phyloP scores from a whole-genome alignment of 768 basidiomycete species.

The Lentinula raphanica region DNA sequence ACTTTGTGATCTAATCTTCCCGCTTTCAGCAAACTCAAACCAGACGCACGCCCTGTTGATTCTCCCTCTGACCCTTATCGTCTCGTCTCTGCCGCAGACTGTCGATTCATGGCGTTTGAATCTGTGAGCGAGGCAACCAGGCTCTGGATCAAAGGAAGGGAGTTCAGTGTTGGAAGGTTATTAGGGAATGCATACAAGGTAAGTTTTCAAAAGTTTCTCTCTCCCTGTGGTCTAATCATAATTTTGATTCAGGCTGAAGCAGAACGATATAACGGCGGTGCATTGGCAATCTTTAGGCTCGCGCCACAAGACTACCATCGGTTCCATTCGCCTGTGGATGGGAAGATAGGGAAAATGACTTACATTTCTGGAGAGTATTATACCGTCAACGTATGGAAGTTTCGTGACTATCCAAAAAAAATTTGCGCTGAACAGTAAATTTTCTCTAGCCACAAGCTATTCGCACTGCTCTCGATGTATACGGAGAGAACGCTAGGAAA shows the following conservation, averaged over 20 bases:
- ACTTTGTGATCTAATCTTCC: slow-evolving; percentile 7
- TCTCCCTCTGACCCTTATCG: slow-evolving; percentile 67
- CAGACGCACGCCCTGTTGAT: slow-evolving; percentile 71
- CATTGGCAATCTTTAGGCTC: slow-evolving; percentile 83
- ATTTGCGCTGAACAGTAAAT: not conserved
- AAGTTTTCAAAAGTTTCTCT: not conserved
- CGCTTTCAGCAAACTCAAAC: slow-evolving; percentile 71
- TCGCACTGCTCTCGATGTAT: slow-evolving; percentile 83
- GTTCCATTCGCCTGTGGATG: slow-evolving; percentile 86
- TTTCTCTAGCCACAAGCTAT: slow-evolving; percentile 82
- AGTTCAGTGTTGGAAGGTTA: slow-evolving; percentile 77
- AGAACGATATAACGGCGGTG: slow-evolving; percentile 72
- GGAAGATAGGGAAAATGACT: slow-evolving; percentile 75
- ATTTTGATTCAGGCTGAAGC: slow-evolving; percentile 45
- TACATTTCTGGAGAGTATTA: slow-evolving; percentile 91
- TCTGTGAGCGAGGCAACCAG: slow-evolving; percentile 79
- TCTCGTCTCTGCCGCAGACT: slow-evolving; percentile 89
- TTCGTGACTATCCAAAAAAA: not conserved
- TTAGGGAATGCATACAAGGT: slow-evolving; percentile 66
- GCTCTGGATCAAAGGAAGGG: slow-evolving; percentile 96
- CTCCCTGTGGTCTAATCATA: not conserved
- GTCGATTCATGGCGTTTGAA: slow-evolving; percentile 92
- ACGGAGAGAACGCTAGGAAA: slow-evolving; percentile 91
- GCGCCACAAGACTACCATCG: slow-evolving; percentile 97
- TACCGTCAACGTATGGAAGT: slow-evolving; percentile 77